These are phyloP conservation scores for Apostasia ramifera DNA, from an alignment of 106 monocot genomes.

Conservation along the genomic window DNA sequence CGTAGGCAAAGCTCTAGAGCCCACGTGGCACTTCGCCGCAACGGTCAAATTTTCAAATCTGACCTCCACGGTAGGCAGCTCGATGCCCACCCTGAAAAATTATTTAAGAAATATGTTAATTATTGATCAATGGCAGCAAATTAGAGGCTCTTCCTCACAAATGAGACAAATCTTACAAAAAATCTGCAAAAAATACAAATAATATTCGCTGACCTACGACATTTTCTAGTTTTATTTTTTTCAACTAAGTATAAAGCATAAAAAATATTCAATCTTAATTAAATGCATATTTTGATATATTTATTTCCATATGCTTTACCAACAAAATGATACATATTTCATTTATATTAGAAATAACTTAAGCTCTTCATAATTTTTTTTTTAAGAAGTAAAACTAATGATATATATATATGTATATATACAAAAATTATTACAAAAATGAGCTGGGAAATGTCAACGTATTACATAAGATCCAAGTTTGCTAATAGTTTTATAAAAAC, in stretches of 20 bases:
- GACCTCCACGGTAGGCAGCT: conserved; percentile 59
- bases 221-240: not conserved
- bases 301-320: too few species aligned
- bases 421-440: too few species aligned
- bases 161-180: not conserved
- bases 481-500: too few species aligned
- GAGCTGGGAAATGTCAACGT: too few species aligned
- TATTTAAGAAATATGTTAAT: not conserved
- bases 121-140: not conserved
- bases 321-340: too few species aligned
- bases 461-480: too few species aligned
- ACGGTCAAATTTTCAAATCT: conserved; percentile 38
- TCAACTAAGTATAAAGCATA: not conserved
- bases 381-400: too few species aligned
- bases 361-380: too few species aligned
- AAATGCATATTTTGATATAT: too few species aligned
- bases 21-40: conserved; percentile 53
- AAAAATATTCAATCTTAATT: too few species aligned
- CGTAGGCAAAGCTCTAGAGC: conserved; percentile 56
- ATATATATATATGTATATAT: too few species aligned
- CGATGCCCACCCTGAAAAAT: conserved; percentile 32
- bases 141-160: not conserved
- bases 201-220: not conserved
- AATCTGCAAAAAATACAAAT: not conserved
- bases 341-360: too few species aligned